Conservation (phyloP, 129 eudicot genomes). For the Arctium minus region DNA sequence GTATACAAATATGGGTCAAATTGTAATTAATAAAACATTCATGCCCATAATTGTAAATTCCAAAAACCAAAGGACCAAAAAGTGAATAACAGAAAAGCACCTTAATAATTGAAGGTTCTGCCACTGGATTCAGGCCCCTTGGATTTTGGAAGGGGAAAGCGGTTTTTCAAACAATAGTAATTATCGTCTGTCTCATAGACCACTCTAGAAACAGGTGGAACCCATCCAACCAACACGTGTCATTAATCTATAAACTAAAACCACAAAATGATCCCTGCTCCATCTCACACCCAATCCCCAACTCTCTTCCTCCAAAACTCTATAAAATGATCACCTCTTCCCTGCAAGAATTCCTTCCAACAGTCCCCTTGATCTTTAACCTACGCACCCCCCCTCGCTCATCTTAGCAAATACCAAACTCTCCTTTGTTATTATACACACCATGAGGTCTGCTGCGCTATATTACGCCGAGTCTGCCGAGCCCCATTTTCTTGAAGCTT, state of each 20-base stretch:
- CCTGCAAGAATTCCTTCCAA: constrained; percentile 31
- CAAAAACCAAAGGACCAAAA: background rate
- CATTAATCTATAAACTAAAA: constrained; percentile 2
- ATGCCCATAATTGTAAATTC: background rate
- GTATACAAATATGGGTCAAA: background rate
- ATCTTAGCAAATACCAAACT: constrained; percentile 12
- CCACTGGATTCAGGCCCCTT: constrained; percentile 41
- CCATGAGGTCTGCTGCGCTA: constrained; percentile 38
- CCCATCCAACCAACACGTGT: constrained; percentile 14
- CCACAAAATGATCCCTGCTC: constrained; percentile 15
- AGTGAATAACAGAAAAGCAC: constrained; percentile 5
- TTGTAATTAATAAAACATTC: background rate
- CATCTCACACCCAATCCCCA: constrained; percentile 20
- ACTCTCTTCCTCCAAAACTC: constrained; percentile 10
- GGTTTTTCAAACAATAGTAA: background rate
- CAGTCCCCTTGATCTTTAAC: constrained; percentile 16
- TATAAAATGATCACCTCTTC: constrained; percentile 34
- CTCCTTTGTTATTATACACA: background rate
- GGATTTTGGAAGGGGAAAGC: constrained; percentile 27
- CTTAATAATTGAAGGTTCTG: constrained; percentile 7
- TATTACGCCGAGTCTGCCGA: constrained; percentile 53
- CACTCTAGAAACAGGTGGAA: constrained; percentile 17
- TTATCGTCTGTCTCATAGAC: constrained; percentile 6
- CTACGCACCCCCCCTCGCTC: constrained; percentile 29
- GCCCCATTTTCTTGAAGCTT: constrained; percentile 82